phyloP scores from a whole-genome alignment of 192 early-diverging fungal genomes.

The Umbelopsis vinacea region DNA sequence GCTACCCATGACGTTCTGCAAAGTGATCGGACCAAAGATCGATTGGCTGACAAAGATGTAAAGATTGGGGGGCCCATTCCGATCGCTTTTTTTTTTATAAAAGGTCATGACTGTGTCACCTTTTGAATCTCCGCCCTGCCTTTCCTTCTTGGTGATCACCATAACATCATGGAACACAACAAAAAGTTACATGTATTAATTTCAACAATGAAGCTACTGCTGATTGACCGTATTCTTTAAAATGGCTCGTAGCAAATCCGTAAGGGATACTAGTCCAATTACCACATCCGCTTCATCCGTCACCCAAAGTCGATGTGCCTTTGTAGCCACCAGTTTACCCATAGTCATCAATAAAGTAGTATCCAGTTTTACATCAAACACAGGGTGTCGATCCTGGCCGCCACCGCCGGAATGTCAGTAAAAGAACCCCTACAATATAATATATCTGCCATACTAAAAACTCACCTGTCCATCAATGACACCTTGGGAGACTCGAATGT shows the following conservation, averaged over 20 bases:
- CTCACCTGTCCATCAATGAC: constrained; percentile 67
- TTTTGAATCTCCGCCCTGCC: not conserved
- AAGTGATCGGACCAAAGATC: not conserved
- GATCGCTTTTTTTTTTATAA: not conserved
- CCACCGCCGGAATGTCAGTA: not conserved
- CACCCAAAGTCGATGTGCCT: constrained; percentile 84
- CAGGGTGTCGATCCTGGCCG: constrained; percentile 64
- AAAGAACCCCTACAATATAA: not conserved
- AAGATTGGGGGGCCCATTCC: not conserved
- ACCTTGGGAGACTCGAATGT: constrained; percentile 64
- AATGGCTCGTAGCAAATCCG: constrained; percentile 68
- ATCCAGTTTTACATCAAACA: constrained; percentile 75
- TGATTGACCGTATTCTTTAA: not conserved
- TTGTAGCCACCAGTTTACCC: constrained; percentile 80
- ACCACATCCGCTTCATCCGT: constrained; percentile 56
- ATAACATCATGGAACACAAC: no score
- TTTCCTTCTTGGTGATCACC: no score
- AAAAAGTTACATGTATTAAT: not conserved
- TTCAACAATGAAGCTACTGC: not conserved
- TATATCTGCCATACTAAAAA: not conserved
- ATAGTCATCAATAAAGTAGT: constrained; percentile 74
- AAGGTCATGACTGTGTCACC: not conserved
- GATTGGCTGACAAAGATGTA: constrained; percentile 1
- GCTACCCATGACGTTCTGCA: constrained; percentile 9
- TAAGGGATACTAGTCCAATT: constrained; percentile 79